phyloP scores from a whole-genome alignment of 164 flowering plant genomes.

The Chimonanthus praecox region DNA sequence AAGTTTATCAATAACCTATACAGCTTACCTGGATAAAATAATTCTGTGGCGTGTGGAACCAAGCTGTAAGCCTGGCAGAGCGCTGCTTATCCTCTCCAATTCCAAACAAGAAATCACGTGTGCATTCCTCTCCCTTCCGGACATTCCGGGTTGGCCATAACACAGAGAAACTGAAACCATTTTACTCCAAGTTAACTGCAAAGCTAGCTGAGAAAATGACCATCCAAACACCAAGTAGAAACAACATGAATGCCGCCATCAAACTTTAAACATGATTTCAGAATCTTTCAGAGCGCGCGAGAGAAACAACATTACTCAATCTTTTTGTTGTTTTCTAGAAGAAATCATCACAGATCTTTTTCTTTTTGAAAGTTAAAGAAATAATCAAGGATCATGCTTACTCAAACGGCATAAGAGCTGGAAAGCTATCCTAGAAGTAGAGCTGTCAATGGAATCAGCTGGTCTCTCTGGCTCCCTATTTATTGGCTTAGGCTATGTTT shows the following conservation, averaged over 20 bases:
- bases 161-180: constrained; percentile 67
- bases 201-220: too few species aligned
- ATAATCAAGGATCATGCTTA: neutral
- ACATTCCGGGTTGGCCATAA: constrained; percentile 78
- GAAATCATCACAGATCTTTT: too few species aligned
- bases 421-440: neutral
- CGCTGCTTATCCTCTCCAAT: constrained; percentile 96
- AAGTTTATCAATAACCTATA: constrained; percentile 3
- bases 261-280: neutral
- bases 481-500: too few species aligned
- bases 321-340: too few species aligned
- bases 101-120: constrained; percentile 88
- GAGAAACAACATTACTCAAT: too few species aligned
- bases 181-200: constrained; percentile 6
- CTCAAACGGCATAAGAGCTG: neutral
- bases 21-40: constrained; percentile 63
- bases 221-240: neutral
- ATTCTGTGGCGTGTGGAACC: constrained; percentile 84
- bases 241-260: neutral
- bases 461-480: neutral
- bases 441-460: neutral
- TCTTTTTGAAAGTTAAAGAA: too few species aligned
- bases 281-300: neutral
- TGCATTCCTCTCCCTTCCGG: constrained; percentile 78
- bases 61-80: constrained; percentile 93